Base-by-base conservation (phyloP, 176 grass and related monocot genomes). In the Triticum dicoccoides region DNA sequence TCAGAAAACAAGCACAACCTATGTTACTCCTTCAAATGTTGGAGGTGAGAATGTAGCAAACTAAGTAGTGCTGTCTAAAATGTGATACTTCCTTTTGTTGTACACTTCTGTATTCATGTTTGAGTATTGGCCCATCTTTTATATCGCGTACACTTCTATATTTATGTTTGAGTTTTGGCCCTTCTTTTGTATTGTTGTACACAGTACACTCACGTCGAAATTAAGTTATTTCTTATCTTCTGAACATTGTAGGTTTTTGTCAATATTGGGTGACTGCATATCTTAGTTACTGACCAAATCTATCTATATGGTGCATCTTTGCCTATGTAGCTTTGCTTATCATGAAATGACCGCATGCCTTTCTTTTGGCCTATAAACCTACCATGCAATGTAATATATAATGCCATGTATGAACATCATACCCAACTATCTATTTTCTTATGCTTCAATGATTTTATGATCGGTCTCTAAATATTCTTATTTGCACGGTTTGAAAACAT, bases 211-310 rank as follows among this genome's bases (percentile, higher is more conserved):
- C 25, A 25, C 39, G 54, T 42, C 38, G 8, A 42, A 66, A 32
- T 76, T 8, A 20, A 80, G 42, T 73, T 49, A 13, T 8, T 88
- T 62, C 24, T 76, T 52, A n/a, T 74, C 24, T 82, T 82, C 6
- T 0, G 8, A 44, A 68, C 1, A 0, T 44, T 69, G 45, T 80
- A 45, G 18, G 78, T 6, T 80, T 34, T 24, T 29, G n/a, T 47
- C 3, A 65, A 84, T 84, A 11, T 64, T 52, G 27, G 5, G 5
- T 35, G 34, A 35, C 34, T 35, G 34, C 34, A 5, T 35, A 35
- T 35, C 34, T 35, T 35, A 35, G 34, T 35, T 35, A 35, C 34
- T 35, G 34, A 35, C 4, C 34, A 35, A 4, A 5, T 4, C 5
- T 35, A 35, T 35, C 34, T 35, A 35, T 35, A 35, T 35, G 34